Evolutionary conservation across 192 early-diverging fungal species (phyloP), one percentile per base, ranked within the genome.

Genomic region (Coemansia javaensis): DNA sequence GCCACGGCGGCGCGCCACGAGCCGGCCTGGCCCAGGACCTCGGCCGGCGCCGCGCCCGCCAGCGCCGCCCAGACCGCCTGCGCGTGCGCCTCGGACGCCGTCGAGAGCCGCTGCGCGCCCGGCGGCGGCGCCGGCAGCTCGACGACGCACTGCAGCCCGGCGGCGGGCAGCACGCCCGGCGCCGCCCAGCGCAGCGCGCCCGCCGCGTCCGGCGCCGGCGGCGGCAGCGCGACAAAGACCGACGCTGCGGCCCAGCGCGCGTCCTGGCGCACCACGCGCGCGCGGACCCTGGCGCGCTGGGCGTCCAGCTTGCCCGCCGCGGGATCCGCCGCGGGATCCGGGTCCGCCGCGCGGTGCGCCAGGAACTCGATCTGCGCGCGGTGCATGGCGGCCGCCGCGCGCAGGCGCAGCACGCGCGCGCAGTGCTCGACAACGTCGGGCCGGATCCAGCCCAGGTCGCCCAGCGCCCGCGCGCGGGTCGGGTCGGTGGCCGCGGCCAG

Each of bases 81-180:
- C 3, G 68, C 68, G 14, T 45, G 32, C 1, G 51, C 7, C 21
- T 72, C 68, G 2, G 61, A 64, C 0, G 61, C 53, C 14, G 45
- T 32, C 1, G 68, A 57, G 10, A 45, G 28, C 9, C 21, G 15
- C 7, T 30, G 22, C 3, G 4, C 23, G 17, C 7, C 18, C n/a
- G 11, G 18, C 4, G 5, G 0, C 17, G 35, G 28, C 28, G 20
- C 30, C 3, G 63, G 56, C 0, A 64, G 2, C 33, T 48, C 25
- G 22, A 72, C 34, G 18, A 72, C 57, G 31, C 61, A 72, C 7
- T 72, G 68, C 3, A 72, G 61, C 0, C 68, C 68, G 13, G 36
- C 56, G 5, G 61, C 25, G 0, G 68, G 68, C 16, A 72, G 49
- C 1, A 47, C 21, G 1, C 31, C 21, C 14, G 32, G 13, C 2